A percentile compares a stretch with the other conserved stretches of the same genome.
Evolutionary conservation across 2,329 filamentous ascomycete species (phyloP).

Genomic region (Blumeria hordei): DNA sequence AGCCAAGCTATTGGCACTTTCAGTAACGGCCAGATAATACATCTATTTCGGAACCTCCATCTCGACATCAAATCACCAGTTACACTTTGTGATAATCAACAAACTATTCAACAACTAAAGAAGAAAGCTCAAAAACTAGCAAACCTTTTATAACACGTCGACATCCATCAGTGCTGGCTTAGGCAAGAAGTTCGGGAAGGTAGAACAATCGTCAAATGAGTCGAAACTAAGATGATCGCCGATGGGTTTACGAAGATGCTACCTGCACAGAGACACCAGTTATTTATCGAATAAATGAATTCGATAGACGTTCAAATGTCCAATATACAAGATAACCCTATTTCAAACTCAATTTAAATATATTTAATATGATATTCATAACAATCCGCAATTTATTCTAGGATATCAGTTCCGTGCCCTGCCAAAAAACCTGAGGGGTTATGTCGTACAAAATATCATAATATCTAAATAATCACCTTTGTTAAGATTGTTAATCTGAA

Average conservation of each 20-base stretch:
- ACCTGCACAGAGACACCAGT: neutral
- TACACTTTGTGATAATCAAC: constrained; percentile 1
- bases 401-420: too few species aligned
- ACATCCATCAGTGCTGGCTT: constrained; percentile 13
- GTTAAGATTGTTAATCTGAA: too few species aligned
- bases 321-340: too few species aligned
- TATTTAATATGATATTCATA: too few species aligned
- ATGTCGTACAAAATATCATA: too few species aligned
- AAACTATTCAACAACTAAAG: constrained; percentile 4
- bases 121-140: constrained; percentile 3
- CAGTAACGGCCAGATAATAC: neutral
- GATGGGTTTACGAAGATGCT: constrained; percentile 9
- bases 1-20: neutral
- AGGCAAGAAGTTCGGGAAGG: constrained; percentile 6
- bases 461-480: too few species aligned
- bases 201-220: constrained; percentile 8
- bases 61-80: neutral
- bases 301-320: neutral
- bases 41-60: neutral
- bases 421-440: too few species aligned
- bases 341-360: too few species aligned
- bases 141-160: constrained; percentile 8
- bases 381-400: too few species aligned
- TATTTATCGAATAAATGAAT: neutral
- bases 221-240: constrained; percentile 6